Percentiles rank a stretch among this genome's conserved stretches.
Conservation (phyloP, 2,329 filamentous ascomycete species). For the Diaporthe sp. region DNA sequence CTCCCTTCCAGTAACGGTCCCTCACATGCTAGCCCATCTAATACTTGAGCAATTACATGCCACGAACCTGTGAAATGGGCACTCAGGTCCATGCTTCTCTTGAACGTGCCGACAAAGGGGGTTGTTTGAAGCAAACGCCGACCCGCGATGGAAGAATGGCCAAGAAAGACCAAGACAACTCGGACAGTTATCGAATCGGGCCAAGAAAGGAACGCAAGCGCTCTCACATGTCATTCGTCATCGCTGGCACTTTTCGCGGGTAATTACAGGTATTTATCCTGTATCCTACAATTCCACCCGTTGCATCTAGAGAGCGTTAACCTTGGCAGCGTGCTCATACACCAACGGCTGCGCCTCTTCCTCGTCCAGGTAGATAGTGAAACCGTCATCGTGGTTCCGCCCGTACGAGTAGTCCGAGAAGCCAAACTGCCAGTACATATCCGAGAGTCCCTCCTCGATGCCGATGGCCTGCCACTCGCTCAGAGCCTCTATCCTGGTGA, state of each 20-base stretch:
- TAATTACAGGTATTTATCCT: not conserved
- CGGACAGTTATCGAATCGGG: not conserved
- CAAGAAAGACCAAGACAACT: not conserved
- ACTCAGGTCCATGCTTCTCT: not conserved
- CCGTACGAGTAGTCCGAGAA: constrained; percentile 65
- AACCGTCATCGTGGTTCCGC: constrained; percentile 67
- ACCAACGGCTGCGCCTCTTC: constrained; percentile 58
- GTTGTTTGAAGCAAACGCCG: not conserved
- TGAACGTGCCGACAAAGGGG: not conserved
- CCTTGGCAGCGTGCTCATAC: constrained; percentile 55
- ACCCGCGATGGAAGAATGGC: not conserved
- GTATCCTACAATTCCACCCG: not conserved
- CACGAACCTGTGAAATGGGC: not conserved
- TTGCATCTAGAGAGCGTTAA: constrained; percentile 13
- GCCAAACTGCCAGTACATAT: constrained; percentile 70
- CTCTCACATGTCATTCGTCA: not conserved
- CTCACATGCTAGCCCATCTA: not conserved
- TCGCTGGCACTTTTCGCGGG: too few species aligned
- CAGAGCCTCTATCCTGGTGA: constrained; percentile 59
- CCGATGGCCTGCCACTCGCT: constrained; percentile 63
- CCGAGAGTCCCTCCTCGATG: constrained; percentile 60
- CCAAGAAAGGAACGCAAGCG: not conserved
- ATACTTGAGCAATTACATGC: too few species aligned
- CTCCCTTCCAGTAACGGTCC: too few species aligned
- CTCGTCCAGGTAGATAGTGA: constrained; percentile 67